Conservation (phyloP, 2,329 filamentous ascomycete species). For the Pseudopyricularia javanii region DNA sequence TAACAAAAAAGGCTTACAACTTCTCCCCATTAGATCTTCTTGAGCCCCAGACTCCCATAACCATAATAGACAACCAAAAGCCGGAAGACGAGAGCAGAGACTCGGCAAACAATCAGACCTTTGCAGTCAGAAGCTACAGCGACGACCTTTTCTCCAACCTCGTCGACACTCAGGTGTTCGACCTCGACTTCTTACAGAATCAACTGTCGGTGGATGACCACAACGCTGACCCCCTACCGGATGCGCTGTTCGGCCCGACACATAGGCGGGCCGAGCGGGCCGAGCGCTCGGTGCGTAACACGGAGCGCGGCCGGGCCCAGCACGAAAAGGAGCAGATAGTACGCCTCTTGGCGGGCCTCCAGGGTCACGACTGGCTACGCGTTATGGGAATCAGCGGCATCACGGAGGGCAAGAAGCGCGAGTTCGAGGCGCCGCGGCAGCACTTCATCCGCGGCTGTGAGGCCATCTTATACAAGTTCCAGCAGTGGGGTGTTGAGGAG, state of each 20-base stretch:
- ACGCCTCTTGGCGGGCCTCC: slow-evolving; percentile 64
- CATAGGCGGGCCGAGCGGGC: slow-evolving; percentile 48
- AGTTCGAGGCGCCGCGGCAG: slow-evolving; percentile 73
- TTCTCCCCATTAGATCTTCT: background rate
- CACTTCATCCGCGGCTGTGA: slow-evolving; percentile 79
- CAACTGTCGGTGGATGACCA: slow-evolving; percentile 28
- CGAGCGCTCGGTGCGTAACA: slow-evolving; percentile 50
- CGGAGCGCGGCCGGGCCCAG: slow-evolving; percentile 51
- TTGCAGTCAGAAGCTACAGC: slow-evolving; percentile 36
- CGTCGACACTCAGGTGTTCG: slow-evolving; percentile 41
- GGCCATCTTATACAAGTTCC: slow-evolving; percentile 75
- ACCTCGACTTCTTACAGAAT: slow-evolving; percentile 39
- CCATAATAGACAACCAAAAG: slow-evolving; percentile 1
- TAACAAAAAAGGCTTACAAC: background rate
- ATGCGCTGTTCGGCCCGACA: slow-evolving; percentile 37
- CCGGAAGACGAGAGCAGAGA: background rate
- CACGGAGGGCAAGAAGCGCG: slow-evolving; percentile 74
- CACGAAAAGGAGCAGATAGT: slow-evolving; percentile 56
- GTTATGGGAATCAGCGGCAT: slow-evolving; percentile 80
- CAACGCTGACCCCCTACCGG: slow-evolving; percentile 40
- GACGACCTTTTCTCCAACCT: slow-evolving; percentile 45
- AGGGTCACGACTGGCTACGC: slow-evolving; percentile 85
- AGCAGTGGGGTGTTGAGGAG: slow-evolving; percentile 79
- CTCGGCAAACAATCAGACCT: background rate
- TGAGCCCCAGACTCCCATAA: slow-evolving; percentile 15